Percentiles rank a stretch among this genome's conserved stretches.
phyloP scores from a whole-genome alignment of 768 basidiomycete genomes.

The Tulasnella calospora region DNA sequence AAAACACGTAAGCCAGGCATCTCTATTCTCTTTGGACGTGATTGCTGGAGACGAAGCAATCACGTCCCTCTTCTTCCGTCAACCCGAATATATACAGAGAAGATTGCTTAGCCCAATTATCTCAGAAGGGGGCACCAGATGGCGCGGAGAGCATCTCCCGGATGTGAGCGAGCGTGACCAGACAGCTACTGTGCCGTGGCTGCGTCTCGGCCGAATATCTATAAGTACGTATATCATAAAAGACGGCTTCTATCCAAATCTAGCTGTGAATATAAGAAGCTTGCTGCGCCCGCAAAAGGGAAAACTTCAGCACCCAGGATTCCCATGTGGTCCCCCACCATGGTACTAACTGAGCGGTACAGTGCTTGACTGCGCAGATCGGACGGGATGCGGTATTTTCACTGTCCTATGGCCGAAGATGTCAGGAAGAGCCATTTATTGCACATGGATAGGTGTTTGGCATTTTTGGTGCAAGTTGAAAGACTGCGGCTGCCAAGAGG shows the following conservation, averaged over 20 bases:
- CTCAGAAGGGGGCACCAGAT: too few species aligned
- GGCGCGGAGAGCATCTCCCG: too few species aligned
- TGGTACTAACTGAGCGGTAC: constrained; percentile 8
- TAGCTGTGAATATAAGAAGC: too few species aligned
- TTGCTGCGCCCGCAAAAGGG: too few species aligned
- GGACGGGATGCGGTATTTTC: constrained; percentile 11
- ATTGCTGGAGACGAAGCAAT: too few species aligned
- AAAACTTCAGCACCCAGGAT: constrained; percentile 10
- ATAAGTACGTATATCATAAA: not conserved
- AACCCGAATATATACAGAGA: too few species aligned
- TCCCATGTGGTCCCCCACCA: constrained; percentile 9
- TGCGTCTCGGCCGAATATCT: not conserved
- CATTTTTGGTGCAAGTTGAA: not conserved
- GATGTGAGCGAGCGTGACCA: too few species aligned
- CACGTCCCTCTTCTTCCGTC: too few species aligned
- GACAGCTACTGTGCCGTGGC: too few species aligned
- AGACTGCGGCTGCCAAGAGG: not conserved
- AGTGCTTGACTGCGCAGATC: constrained; percentile 9
- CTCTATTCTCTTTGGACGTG: too few species aligned
- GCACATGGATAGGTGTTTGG: not conserved
- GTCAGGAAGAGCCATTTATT: not conserved
- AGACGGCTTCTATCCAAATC: not conserved
- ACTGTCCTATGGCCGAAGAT: constrained; percentile 10
- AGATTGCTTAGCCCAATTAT: too few species aligned
- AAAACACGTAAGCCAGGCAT: too few species aligned